These are phyloP conservation scores for Syzygium aromaticum DNA, from an alignment of 345 rosid species.

Conservation along the genomic window DNA sequence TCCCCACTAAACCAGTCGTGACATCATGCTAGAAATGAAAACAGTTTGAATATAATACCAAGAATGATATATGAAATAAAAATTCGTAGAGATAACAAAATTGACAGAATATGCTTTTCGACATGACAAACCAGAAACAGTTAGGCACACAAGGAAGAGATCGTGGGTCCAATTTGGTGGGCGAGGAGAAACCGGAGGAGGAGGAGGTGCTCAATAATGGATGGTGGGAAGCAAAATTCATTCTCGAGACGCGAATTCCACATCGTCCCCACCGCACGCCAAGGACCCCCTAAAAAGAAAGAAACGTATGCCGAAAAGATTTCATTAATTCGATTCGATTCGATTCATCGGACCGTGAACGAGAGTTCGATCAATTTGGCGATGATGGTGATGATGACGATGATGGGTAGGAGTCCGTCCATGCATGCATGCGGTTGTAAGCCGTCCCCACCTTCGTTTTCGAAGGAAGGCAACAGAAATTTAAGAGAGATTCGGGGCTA, in stretches of 20 bases:
- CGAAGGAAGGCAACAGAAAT: neutral
- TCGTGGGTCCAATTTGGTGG: neutral
- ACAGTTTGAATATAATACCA: neutral
- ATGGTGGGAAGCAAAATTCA: neutral
- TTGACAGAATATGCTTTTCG: neutral
- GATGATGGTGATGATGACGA: neutral
- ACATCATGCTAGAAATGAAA: neutral
- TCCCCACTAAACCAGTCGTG: neutral
- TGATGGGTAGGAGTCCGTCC: neutral
- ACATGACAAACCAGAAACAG: neutral
- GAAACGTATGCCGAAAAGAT: neutral
- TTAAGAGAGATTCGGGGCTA: neutral
- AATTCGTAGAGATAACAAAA: neutral
- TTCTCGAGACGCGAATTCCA: neutral
- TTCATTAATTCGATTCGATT: neutral
- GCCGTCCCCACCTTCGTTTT: neutral
- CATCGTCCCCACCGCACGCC: neutral
- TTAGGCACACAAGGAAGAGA: neutral
- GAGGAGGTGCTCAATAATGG: neutral
- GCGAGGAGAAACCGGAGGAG: neutral
- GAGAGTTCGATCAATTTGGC: neutral
- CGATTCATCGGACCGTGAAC: neutral
- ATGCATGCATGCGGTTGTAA: neutral
- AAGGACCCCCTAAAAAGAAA: neutral
- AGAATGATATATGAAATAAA: neutral